Evolutionary conservation across 2,329 filamentous ascomycete species (phyloP).

Genomic region (Aspergillus candidus): DNA sequence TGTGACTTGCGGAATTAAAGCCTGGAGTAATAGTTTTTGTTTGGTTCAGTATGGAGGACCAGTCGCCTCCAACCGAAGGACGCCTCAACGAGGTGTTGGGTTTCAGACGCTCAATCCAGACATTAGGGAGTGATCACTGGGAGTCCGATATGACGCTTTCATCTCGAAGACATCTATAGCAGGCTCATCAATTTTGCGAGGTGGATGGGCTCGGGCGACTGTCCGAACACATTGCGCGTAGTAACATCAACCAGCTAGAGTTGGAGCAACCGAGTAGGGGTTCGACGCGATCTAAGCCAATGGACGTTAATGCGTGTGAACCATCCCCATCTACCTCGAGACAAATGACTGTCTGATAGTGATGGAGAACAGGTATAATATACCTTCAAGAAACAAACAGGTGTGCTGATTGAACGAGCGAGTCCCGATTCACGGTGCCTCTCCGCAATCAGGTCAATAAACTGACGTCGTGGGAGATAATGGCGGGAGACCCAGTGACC

Average conservation of each 20-base stretch:
- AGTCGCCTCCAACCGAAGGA: conserved; percentile 4
- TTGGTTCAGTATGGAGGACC: not conserved
- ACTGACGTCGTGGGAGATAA: too few species aligned
- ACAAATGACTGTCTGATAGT: too few species aligned
- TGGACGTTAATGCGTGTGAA: too few species aligned
- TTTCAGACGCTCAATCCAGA: conserved; percentile 7
- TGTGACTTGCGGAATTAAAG: not conserved
- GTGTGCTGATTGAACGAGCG: too few species aligned
- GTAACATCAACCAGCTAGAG: conserved; percentile 2
- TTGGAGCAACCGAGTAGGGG: conserved; percentile 1
- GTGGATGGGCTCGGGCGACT: not conserved
- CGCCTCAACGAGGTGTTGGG: conserved; percentile 1
- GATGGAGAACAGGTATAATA: too few species aligned
- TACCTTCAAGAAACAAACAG: too few species aligned
- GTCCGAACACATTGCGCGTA: conserved; percentile 12
- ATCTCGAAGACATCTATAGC: conserved; percentile 11
- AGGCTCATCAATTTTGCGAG: conserved; percentile 5
- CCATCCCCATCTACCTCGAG: too few species aligned
- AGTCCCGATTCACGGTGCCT: too few species aligned
- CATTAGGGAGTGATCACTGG: conserved; percentile 8
- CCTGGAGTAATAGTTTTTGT: too few species aligned
- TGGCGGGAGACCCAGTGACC: too few species aligned
- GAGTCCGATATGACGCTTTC: conserved; percentile 3
- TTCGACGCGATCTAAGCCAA: not conserved
- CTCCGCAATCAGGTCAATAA: too few species aligned